phyloP scores from a whole-genome alignment of 2,329 filamentous ascomycete species.

The Stachybotrys chlorohalonatus region DNA sequence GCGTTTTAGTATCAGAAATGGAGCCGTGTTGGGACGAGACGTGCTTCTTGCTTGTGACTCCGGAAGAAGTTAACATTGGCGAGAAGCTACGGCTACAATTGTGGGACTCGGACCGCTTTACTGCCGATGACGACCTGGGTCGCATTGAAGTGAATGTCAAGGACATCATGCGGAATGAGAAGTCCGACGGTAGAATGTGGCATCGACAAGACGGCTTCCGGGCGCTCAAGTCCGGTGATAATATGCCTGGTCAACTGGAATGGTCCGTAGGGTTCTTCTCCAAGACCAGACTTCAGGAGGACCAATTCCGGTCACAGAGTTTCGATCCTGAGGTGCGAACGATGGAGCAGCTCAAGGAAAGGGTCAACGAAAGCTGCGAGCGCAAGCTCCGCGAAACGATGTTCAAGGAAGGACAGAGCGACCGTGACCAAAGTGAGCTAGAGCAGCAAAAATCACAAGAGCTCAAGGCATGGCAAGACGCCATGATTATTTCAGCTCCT shows the following conservation, averaged over 20 bases:
- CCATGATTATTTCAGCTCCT: constrained; percentile 59
- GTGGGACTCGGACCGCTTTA: constrained; percentile 67
- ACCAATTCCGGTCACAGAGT: constrained; percentile 53
- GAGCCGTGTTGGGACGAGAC: constrained; percentile 65
- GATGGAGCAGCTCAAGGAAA: constrained; percentile 48
- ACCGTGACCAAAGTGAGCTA: constrained; percentile 51
- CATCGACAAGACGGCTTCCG: constrained; percentile 57
- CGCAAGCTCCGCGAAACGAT: constrained; percentile 57
- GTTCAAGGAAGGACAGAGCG: constrained; percentile 30
- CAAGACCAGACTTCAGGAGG: constrained; percentile 53
- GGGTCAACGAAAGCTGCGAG: constrained; percentile 44
- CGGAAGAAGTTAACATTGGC: constrained; percentile 63
- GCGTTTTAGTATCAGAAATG: constrained; percentile 56
- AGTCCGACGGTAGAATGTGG: constrained; percentile 52
- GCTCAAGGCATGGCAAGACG: constrained; percentile 49
- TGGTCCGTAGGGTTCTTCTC: constrained; percentile 67
- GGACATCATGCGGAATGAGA: constrained; percentile 48
- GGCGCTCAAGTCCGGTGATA: constrained; percentile 54
- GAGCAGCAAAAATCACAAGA: constrained; percentile 62
- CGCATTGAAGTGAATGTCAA: constrained; percentile 62
- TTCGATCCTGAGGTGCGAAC: constrained; percentile 48
- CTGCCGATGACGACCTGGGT: constrained; percentile 66
- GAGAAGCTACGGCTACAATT: constrained; percentile 61
- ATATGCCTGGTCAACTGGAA: constrained; percentile 58
- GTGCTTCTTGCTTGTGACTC: constrained; percentile 57